Evolutionary conservation across 345 rosid genomes (phyloP).

Genomic region (Leavenworthia alabamica): DNA sequence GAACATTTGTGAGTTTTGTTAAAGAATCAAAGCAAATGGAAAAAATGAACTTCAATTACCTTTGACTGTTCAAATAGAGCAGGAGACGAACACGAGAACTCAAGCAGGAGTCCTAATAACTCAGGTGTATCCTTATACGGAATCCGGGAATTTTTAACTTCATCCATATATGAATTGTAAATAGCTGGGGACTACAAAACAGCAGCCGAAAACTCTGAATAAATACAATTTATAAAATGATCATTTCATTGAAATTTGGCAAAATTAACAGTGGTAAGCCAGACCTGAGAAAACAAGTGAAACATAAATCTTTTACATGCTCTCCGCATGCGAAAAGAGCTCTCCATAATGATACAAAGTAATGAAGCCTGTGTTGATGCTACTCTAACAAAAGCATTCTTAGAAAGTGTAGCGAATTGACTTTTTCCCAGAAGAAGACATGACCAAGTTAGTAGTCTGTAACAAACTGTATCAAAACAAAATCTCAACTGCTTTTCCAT

Average conservation of each 20-base stretch:
- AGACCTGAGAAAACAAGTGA: conserved; percentile 77
- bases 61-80: conserved; percentile 54
- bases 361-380: conserved; percentile 71
- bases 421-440: conserved; percentile 66
- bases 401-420: conserved; percentile 65
- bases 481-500: conserved; percentile 74
- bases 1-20: neutral
- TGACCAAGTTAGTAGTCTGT: conserved; percentile 79
- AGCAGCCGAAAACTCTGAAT: neutral
- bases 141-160: conserved; percentile 57
- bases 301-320: conserved; percentile 64
- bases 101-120: conserved; percentile 56
- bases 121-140: conserved; percentile 70
- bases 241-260: neutral
- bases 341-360: conserved; percentile 53
- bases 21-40: neutral
- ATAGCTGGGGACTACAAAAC: conserved; percentile 57
- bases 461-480: conserved; percentile 54
- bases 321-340: conserved; percentile 60
- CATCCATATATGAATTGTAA: conserved; percentile 53
- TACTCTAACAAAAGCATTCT: conserved; percentile 66
- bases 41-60: conserved; percentile 34
- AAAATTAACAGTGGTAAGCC: neutral
- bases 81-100: conserved; percentile 47
- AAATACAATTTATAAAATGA: neutral